Evolutionary conservation across 306 rosid species (phyloP).

Genomic region (Luffa aegyptiaca): DNA sequence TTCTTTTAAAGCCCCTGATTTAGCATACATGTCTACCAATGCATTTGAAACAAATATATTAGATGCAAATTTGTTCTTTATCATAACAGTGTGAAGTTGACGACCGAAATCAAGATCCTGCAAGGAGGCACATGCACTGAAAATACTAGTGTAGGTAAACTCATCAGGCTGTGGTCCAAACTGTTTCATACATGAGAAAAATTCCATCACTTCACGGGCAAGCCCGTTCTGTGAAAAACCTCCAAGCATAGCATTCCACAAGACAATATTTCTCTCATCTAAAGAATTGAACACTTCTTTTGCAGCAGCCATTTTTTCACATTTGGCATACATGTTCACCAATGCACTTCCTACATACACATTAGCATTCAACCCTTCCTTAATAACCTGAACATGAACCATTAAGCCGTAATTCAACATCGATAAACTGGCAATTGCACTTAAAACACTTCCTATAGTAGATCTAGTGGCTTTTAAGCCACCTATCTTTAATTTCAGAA

Average conservation of each 20-base stretch:
- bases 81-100: background rate
- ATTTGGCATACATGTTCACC: conserved; percentile 70
- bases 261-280: conserved; percentile 42
- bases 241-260: conserved; percentile 83
- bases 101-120: background rate
- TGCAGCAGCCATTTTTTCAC: background rate
- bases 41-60: conserved; percentile 3
- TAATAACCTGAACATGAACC: background rate
- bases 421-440: conserved; percentile 44
- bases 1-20: background rate
- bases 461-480: conserved; percentile 60
- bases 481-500: conserved; percentile 37
- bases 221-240: conserved; percentile 49
- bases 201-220: conserved; percentile 34
- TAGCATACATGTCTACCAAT: conserved; percentile 5
- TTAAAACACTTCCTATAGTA: conserved; percentile 74
- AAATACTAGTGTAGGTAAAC: conserved; percentile 68
- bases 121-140: conserved; percentile 39
- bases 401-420: conserved; percentile 9
- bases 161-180: conserved; percentile 34
- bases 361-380: background rate
- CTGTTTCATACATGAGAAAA: conserved; percentile 20
- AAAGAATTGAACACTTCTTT: conserved; percentile 27
- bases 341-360: conserved; percentile 57
- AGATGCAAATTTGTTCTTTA: background rate